Conservation (phyloP, 495 filamentous ascomycete species). For the Xanthoparmelia taractica region DNA sequence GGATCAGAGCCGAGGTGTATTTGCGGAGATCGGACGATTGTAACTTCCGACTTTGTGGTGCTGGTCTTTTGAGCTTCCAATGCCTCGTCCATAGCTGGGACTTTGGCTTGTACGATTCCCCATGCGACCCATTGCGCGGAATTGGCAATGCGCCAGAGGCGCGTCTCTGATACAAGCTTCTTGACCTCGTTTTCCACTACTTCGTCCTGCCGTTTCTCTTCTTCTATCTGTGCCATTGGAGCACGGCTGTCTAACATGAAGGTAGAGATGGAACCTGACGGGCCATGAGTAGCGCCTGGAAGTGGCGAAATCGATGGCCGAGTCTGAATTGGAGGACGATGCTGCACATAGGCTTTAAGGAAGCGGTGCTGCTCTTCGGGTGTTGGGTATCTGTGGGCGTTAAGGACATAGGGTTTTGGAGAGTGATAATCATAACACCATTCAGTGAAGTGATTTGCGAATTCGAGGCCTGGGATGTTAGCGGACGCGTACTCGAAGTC, state of each 20-base stretch:
- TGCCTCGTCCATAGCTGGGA: constrained; percentile 49
- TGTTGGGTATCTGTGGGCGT: constrained; percentile 64
- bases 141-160: constrained; percentile 78
- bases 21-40: background rate
- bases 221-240: constrained; percentile 45
- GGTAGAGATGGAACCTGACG: constrained; percentile 41
- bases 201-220: constrained; percentile 53
- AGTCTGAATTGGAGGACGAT: constrained; percentile 53
- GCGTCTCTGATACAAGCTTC: constrained; percentile 64
- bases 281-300: constrained; percentile 38
- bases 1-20: constrained; percentile 10
- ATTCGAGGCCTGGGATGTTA: constrained; percentile 80
- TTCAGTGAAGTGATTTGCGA: constrained; percentile 96
- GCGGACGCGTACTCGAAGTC: constrained; percentile 97
- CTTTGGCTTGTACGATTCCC: constrained; percentile 91
- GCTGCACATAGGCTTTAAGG: constrained; percentile 76
- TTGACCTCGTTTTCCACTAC: constrained; percentile 55
- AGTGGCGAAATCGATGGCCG: constrained; percentile 47
- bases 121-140: constrained; percentile 90
- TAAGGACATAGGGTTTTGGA: constrained; percentile 54
- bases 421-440: constrained; percentile 99
- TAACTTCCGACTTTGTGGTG: constrained; percentile 13
- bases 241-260: constrained; percentile 66
- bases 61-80: constrained; percentile 16
- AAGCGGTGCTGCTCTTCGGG: constrained; percentile 76